phyloP scores from a whole-genome alignment of 2,329 filamentous ascomycete genomes.

The Beauveria sp. region DNA sequence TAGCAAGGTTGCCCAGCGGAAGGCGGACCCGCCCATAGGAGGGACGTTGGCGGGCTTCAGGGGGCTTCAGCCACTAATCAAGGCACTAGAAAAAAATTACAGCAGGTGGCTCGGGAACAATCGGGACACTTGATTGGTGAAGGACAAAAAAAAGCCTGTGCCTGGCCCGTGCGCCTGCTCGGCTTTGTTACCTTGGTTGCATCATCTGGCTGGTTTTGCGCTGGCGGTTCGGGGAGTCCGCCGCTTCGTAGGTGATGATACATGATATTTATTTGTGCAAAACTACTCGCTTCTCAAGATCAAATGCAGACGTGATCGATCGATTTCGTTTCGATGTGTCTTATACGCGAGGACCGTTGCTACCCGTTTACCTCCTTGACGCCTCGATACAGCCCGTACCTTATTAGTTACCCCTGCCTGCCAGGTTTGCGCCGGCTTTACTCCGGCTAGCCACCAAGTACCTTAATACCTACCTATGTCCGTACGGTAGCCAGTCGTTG shows the following conservation, averaged over 20 bases:
- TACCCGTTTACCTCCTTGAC: too few relatives aligned
- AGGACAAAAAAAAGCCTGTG: background rate
- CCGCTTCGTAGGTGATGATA: background rate
- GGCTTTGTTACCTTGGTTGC: background rate
- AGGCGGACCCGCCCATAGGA: background rate
- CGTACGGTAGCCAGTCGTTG: background rate
- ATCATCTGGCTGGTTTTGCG: background rate
- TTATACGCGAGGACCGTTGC: too few relatives aligned
- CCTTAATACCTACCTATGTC: background rate
- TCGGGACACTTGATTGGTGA: slow-evolving; percentile 9
- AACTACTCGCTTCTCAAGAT: too few relatives aligned
- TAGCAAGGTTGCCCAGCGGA: slow-evolving; percentile 1
- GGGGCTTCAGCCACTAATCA: background rate
- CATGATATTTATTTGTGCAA: background rate
- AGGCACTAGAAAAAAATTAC: slow-evolving; percentile 5
- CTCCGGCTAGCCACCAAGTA: background rate
- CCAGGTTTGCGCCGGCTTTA: slow-evolving; percentile 7
- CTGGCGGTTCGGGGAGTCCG: background rate
- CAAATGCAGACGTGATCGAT: too few relatives aligned
- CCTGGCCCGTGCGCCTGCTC: slow-evolving; percentile 1
- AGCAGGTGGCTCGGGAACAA: slow-evolving; percentile 9
- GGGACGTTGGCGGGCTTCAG: background rate
- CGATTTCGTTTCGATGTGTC: too few relatives aligned
- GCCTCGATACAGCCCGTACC: background rate
- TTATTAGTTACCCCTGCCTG: background rate